Evolutionary conservation across 2,329 filamentous ascomycete genomes (phyloP).

Genomic region (Pseudogymnoascus sp.): DNA sequence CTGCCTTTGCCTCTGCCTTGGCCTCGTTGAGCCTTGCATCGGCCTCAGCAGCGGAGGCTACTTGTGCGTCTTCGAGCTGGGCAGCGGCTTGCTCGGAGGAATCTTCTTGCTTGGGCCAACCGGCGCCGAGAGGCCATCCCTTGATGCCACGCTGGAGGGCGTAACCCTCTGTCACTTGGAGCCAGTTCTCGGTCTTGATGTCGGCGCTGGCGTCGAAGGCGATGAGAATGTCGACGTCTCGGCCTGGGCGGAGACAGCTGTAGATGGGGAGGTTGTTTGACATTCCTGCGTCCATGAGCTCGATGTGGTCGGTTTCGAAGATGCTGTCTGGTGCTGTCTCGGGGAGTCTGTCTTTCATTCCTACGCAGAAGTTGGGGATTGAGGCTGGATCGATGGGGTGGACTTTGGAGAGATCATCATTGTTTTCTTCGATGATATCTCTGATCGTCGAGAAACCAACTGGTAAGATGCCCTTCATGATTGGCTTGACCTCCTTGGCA

Average conservation of each 20-base stretch:
- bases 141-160: conserved; percentile 82
- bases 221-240: conserved; percentile 81
- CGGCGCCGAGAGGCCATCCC: conserved; percentile 90
- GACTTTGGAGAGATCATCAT: conserved; percentile 79
- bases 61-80: conserved; percentile 61
- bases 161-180: conserved; percentile 89
- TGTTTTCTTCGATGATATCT: conserved; percentile 70
- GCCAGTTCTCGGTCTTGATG: conserved; percentile 90
- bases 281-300: conserved; percentile 97
- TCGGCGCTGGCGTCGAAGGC: conserved; percentile 86
- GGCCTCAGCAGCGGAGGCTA: conserved; percentile 47
- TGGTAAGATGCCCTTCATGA: conserved; percentile 55
- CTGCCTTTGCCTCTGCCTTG: conserved; percentile 27
- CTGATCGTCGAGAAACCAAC: conserved; percentile 72
- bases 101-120: conserved; percentile 67
- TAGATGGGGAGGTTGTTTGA: conserved; percentile 97
- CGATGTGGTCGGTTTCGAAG: conserved; percentile 61
- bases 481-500: conserved; percentile 83
- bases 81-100: conserved; percentile 50
- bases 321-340: conserved; percentile 71
- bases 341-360: conserved; percentile 69
- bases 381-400: conserved; percentile 89
- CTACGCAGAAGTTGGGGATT: conserved; percentile 82
- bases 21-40: conserved; percentile 57
- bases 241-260: conserved; percentile 77